A percentile compares a stretch with the other conserved stretches of the same genome.
Evolutionary conservation across 306 rosid species (phyloP).

Genomic region (Echinosophora koreensis): DNA sequence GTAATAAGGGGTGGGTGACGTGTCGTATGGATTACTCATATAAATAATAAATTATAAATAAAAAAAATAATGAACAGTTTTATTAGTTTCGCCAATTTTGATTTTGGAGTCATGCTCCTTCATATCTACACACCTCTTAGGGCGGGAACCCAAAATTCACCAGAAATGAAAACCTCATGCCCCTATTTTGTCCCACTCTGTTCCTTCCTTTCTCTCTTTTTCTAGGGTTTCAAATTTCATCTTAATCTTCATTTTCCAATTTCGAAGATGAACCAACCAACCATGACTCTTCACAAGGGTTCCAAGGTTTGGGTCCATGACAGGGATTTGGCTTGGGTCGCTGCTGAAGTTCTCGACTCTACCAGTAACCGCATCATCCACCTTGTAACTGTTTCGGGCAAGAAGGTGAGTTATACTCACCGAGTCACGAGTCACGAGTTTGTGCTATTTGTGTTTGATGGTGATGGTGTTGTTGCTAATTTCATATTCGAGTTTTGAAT

Average conservation of each 20-base stretch:
- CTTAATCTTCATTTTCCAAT: not conserved
- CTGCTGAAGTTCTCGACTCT: slow-evolving; percentile 74
- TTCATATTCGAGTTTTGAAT: not conserved
- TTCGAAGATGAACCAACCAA: slow-evolving; percentile 23
- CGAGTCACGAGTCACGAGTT: not conserved
- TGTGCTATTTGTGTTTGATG: not conserved
- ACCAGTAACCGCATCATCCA: slow-evolving; percentile 55
- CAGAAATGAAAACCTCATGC: slow-evolving; percentile 18
- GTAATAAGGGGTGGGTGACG: not conserved
- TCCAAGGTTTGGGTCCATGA: slow-evolving; percentile 92
- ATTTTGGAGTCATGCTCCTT: too few species aligned
- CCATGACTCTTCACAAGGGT: slow-evolving; percentile 80
- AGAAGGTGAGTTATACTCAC: slow-evolving; percentile 60
- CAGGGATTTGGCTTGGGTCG: slow-evolving; percentile 71
- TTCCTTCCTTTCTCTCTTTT: slow-evolving; percentile 35
- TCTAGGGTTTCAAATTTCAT: slow-evolving; percentile 62
- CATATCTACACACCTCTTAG: not conserved
- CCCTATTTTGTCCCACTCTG: slow-evolving; percentile 40
- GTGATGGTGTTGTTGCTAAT: not conserved
- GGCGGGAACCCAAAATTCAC: slow-evolving; percentile 88
- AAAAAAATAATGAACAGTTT: not conserved
- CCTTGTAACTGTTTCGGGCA: slow-evolving; percentile 65
- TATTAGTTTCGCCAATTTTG: not conserved
- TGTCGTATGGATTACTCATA: too few species aligned
- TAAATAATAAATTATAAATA: too few species aligned